Percentiles rank a stretch among this genome's conserved stretches.
Evolutionary conservation across 1,284 basidiomycete genomes (phyloP).

Genomic region (Malassezia arunalokei): DNA sequence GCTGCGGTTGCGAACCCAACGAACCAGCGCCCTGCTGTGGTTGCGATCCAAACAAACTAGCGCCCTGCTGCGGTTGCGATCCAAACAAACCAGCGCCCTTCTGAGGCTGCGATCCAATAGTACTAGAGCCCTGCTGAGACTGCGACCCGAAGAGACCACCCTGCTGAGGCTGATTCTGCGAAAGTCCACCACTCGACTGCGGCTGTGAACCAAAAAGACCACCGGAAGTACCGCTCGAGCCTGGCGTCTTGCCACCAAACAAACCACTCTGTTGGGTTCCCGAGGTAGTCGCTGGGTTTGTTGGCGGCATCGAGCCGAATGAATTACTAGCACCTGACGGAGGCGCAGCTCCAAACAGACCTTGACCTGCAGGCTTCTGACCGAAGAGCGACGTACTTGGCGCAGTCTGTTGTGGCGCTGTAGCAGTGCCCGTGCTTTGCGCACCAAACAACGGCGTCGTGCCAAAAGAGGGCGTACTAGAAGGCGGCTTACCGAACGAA

Average conservation of each 20-base stretch:
- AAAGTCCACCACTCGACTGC: slow-evolving; percentile 6
- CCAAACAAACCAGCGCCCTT: slow-evolving; percentile 4
- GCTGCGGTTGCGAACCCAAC: background rate
- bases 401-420: background rate
- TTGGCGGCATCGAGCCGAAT: background rate
- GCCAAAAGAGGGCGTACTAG: background rate
- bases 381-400: background rate
- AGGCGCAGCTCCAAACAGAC: slow-evolving; percentile 3
- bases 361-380: background rate
- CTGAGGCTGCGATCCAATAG: no score
- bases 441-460: background rate
- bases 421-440: background rate
- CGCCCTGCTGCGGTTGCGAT: background rate
- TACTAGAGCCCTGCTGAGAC: no score
- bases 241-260: slow-evolving; percentile 4
- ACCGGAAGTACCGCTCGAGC: slow-evolving; percentile 11
- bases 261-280: slow-evolving; percentile 11
- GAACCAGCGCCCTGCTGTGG: background rate
- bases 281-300: background rate
- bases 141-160: slow-evolving; percentile 1
- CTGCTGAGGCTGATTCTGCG: background rate
- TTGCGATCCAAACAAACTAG: background rate
- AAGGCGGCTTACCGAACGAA: slow-evolving; percentile 29
- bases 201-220: slow-evolving; percentile 9
- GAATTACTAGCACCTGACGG: slow-evolving; percentile 18